Conservation (phyloP, 345 rosid genomes). For the Aquilaria malaccensis region DNA sequence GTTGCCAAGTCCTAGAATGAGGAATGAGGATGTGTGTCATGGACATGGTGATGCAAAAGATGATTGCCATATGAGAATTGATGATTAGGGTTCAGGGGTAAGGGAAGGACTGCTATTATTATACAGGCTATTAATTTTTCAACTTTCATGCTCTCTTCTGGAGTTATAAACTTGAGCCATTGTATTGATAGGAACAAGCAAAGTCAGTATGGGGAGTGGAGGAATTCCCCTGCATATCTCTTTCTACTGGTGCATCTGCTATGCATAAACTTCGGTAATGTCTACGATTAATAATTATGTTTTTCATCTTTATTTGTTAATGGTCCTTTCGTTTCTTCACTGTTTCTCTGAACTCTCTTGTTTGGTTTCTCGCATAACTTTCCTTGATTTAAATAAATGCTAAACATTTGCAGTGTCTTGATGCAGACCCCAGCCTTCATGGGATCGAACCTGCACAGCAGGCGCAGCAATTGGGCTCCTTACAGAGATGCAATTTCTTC, state of each 20-base stretch:
- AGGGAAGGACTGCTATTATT: constrained; percentile 1
- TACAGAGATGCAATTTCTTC: constrained; percentile 58
- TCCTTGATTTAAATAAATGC: not conserved
- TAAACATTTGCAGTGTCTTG: constrained; percentile 9
- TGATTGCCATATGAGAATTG: too few species aligned
- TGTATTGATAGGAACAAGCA: constrained; percentile 54
- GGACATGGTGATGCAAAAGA: too few species aligned
- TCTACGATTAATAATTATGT: not conserved
- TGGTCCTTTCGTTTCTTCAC: too few species aligned
- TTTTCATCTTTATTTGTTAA: too few species aligned
- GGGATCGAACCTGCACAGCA: constrained; percentile 95
- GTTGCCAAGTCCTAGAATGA: too few species aligned
- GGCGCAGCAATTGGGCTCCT: constrained; percentile 83
- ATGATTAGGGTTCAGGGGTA: too few species aligned
- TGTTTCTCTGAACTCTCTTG: not conserved
- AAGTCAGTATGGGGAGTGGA: constrained; percentile 68
- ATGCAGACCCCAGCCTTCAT: constrained; percentile 91
- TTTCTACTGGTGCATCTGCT: constrained; percentile 65
- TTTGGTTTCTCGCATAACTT: constrained; percentile 1
- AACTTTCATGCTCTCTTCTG: not conserved
- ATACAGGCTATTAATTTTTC: not conserved
- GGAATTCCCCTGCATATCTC: constrained; percentile 70
- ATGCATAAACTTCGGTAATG: constrained; percentile 93
- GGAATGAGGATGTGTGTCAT: too few species aligned
- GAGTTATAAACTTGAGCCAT: not conserved